phyloP scores from a whole-genome alignment of 352 stramenopile genomes.

The Globisporangium middletonii region DNA sequence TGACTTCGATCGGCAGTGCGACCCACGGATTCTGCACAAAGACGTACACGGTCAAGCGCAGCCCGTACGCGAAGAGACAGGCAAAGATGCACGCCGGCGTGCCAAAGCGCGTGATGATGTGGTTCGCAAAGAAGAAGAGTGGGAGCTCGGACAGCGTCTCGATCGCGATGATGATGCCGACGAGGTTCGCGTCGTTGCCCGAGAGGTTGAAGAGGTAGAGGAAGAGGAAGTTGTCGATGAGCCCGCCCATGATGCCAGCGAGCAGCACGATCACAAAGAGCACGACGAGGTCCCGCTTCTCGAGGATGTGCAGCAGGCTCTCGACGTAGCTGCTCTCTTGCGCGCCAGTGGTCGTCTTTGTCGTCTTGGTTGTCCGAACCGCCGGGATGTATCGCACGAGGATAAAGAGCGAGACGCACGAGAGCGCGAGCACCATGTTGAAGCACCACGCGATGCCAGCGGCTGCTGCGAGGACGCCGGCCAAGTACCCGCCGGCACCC shows the following conservation, averaged over 20 bases:
- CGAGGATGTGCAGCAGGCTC: slow-evolving; percentile 34
- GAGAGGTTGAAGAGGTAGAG: slow-evolving; percentile 71
- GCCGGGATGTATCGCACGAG: slow-evolving; percentile 41
- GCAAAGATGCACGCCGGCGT: slow-evolving; percentile 47
- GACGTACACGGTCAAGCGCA: slow-evolving; percentile 59
- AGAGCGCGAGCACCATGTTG: slow-evolving; percentile 64
- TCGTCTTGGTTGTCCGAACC: slow-evolving; percentile 7
- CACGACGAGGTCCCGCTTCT: slow-evolving; percentile 53
- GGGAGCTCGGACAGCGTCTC: slow-evolving; percentile 70
- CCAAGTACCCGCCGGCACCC: slow-evolving; percentile 56
- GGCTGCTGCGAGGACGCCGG: slow-evolving; percentile 47
- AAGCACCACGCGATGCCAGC: slow-evolving; percentile 76
- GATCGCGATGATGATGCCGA: slow-evolving; percentile 60
- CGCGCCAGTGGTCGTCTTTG: not conserved
- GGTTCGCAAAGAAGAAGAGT: slow-evolving; percentile 70
- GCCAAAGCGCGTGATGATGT: slow-evolving; percentile 55
- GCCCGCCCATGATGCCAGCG: slow-evolving; percentile 45
- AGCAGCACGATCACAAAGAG: slow-evolving; percentile 64
- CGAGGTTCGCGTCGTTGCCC: slow-evolving; percentile 47
- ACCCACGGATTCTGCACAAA: slow-evolving; percentile 59
- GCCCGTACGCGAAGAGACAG: slow-evolving; percentile 42
- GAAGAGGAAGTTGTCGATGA: slow-evolving; percentile 71
- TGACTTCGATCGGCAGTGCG: slow-evolving; percentile 50
- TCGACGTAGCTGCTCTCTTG: slow-evolving; percentile 28
- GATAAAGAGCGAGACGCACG: slow-evolving; percentile 48